Conservation (phyloP, 164 flowering plant genomes). For the Aristolochia contorta region DNA sequence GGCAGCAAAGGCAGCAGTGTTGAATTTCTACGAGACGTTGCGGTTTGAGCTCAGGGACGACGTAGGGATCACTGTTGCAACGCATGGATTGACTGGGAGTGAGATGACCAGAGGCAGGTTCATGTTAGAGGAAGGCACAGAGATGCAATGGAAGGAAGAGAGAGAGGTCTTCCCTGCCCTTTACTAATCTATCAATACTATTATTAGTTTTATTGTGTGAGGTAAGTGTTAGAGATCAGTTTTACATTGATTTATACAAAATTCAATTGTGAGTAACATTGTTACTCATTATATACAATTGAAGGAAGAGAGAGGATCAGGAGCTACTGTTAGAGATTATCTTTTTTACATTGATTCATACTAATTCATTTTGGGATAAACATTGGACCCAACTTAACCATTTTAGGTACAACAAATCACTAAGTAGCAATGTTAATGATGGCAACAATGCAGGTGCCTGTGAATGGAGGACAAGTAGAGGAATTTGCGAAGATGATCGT, state of each 20-base stretch:
- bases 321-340: no score
- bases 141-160: constrained; percentile 94
- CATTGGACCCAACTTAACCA: no score
- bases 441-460: constrained; percentile 35
- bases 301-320: no score
- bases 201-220: no score
- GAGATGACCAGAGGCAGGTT: constrained; percentile 74
- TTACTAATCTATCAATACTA: no score
- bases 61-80: constrained; percentile 78
- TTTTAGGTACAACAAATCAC: no score
- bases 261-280: no score
- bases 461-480: constrained; percentile 41
- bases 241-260: no score
- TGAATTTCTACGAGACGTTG: constrained; percentile 79
- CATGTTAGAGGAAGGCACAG: constrained; percentile 74
- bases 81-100: constrained; percentile 90
- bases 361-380: no score
- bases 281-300: no score
- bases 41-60: constrained; percentile 68
- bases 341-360: no score
- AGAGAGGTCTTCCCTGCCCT: constrained; percentile 43
- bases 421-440: not conserved
- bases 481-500: constrained; percentile 67
- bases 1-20: constrained; percentile 89
- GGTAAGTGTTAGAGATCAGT: no score